Base-by-base conservation (phyloP, 163 green algal species). In the Scenedesmus sp. region DNA sequence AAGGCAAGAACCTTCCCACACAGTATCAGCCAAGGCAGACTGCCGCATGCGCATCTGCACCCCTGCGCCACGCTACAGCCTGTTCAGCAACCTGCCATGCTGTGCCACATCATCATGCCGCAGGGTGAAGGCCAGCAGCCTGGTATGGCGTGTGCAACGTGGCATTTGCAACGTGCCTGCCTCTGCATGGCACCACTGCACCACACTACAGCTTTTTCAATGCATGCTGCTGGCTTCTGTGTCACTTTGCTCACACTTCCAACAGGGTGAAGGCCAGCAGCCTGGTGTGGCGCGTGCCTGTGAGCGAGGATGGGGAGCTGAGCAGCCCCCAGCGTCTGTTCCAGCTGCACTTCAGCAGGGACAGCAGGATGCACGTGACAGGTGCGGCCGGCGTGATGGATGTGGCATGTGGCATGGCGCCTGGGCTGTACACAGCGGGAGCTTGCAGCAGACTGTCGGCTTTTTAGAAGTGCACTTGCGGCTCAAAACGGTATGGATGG, bases 271-370 rank as follows among this genome's bases (percentile, higher is more conserved):
- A 88, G 20, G 62, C 26, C 59, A 81, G 56, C 62, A 85, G 88
- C 4, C 86, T 97, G 10, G 87, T 94, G 13, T 97, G 95, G 95
- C 94, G 95, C 10, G 90, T 95, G 54, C 66, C 88, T 15, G 54
- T 94, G 9, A 88, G 55, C 2, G 94, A 95, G 70, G 90, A 70
- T 2, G 87, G 57, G 1, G 92, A 91, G 82, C 57, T 88, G 2
- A 86, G 54, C 55, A 87, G 86, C 74, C 81, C 74, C 3, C 82
- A 84, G 9, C 90, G 94, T 55, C 66, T 5, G 15, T 97, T 96
- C 93, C 46, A 81, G 7, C 94, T 96, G 86, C 91, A 95, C 84
- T 90, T 66, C 74, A 94, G 92, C 91, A 82, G 26, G 59, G 60
- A 91, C 76, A 94, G 84, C 46, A n/a, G 66, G 77, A 92, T 96